phyloP scores from a whole-genome alignment of 441 rosid genomes.

The Erodium chrysanthum region DNA sequence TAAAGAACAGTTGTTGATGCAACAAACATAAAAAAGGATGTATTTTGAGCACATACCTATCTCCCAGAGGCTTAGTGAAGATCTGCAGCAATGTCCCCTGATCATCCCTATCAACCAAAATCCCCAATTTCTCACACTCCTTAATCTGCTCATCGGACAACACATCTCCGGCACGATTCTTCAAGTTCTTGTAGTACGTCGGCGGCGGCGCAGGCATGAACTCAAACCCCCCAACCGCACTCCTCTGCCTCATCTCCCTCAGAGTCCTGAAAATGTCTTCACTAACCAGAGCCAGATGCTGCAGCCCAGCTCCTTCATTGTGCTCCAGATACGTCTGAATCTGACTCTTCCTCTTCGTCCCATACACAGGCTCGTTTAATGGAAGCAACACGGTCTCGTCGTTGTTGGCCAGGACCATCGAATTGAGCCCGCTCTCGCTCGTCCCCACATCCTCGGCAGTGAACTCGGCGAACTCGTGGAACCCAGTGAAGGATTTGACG shows the following conservation, averaged over 20 bases:
- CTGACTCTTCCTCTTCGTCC: constrained; percentile 88
- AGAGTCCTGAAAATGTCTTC: constrained; percentile 67
- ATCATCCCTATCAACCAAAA: constrained; percentile 88
- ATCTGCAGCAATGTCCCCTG: constrained; percentile 92
- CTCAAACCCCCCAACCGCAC: constrained; percentile 69
- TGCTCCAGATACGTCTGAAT: constrained; percentile 85
- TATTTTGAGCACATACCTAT: constrained; percentile 36
- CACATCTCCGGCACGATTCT: constrained; percentile 63
- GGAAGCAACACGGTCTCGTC: constrained; percentile 73
- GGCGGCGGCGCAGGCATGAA: constrained; percentile 94
- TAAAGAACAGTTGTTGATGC: too few species aligned
- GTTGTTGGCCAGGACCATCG: constrained; percentile 60
- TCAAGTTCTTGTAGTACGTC: constrained; percentile 63
- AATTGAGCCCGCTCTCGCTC: constrained; percentile 70
- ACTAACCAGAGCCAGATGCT: constrained; percentile 65
- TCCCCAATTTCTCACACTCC: constrained; percentile 79
- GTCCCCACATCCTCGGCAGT: constrained; percentile 86
- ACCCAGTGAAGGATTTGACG: constrained; percentile 60
- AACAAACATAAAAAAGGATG: too few species aligned
- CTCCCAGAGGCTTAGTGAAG: constrained; percentile 87
- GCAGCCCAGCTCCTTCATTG: constrained; percentile 86
- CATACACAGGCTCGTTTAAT: constrained; percentile 81
- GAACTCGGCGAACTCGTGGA: constrained; percentile 85
- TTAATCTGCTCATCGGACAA: constrained; percentile 68
- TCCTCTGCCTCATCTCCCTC: constrained; percentile 77